phyloP scores from a whole-genome alignment of 176 grass and related monocot species.

The Musa acuminata region DNA sequence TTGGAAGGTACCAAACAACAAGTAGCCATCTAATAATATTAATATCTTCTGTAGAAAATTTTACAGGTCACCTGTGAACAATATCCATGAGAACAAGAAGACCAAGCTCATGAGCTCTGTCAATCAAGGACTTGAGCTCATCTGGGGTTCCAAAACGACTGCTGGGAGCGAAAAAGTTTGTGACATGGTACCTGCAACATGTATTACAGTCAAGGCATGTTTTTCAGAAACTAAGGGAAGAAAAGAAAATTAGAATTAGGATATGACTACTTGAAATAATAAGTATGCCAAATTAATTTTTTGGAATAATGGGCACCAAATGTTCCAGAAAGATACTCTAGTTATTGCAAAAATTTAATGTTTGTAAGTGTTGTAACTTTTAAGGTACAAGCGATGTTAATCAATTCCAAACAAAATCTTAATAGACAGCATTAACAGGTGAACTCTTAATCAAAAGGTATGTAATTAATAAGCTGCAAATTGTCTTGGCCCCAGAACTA shows the following conservation, averaged over 20 bases:
- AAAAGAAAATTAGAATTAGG: neutral
- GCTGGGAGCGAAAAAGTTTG: constrained; percentile 96
- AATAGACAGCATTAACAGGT: no score
- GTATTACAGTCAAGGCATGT: no score
- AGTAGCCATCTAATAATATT: neutral
- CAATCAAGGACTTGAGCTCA: constrained; percentile 92
- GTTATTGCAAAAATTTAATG: no score
- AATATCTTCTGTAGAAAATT: neutral
- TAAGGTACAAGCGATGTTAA: no score
- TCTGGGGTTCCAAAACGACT: constrained; percentile 97
- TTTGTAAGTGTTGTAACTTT: no score
- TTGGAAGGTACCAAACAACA: neutral
- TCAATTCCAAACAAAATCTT: no score
- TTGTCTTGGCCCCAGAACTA: no score
- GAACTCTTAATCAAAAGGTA: no score
- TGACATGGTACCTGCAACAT: constrained; percentile 85
- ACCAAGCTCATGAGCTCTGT: constrained; percentile 90
- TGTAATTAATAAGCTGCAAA: no score
- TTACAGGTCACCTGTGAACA: constrained; percentile 72
- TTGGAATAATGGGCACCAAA: no score
- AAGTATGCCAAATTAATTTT: no score
- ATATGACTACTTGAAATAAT: neutral
- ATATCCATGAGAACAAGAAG: constrained; percentile 96
- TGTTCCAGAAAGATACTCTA: no score
- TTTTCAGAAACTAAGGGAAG: neutral